Percentiles rank a stretch among this genome's conserved stretches.
phyloP scores from a whole-genome alignment of 2,329 filamentous ascomycete genomes.

The Microdochium paspali region DNA sequence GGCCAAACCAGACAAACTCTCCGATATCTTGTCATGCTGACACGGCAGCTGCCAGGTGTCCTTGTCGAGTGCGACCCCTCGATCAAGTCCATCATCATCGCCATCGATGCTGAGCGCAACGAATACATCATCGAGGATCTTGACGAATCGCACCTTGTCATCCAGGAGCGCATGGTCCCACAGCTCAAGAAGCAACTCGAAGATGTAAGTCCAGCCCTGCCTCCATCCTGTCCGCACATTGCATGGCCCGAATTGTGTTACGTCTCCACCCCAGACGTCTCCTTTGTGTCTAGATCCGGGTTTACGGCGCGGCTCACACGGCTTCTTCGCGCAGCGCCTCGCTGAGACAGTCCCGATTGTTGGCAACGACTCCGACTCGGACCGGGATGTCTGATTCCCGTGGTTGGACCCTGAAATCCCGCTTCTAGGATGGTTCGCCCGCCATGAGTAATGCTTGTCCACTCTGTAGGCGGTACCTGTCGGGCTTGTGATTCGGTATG shows the following conservation, averaged over 20 bases:
- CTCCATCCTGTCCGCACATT: not conserved
- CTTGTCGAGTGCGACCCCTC: conserved; percentile 78
- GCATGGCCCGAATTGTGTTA: not conserved
- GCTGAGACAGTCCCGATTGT: conserved; percentile 41
- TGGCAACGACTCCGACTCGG: conserved; percentile 41
- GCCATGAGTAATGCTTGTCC: too few species aligned
- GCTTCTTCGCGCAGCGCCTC: conserved; percentile 26
- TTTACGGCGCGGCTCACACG: conserved; percentile 7
- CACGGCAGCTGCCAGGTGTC: conserved; percentile 38
- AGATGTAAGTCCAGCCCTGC: conserved; percentile 36
- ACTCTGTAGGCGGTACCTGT: too few species aligned
- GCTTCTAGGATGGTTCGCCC: not conserved
- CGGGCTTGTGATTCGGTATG: too few species aligned
- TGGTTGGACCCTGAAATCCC: conserved; percentile 1
- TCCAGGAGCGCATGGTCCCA: conserved; percentile 64
- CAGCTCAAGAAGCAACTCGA: conserved; percentile 61
- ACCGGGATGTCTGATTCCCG: conserved; percentile 22
- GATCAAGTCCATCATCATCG: conserved; percentile 77
- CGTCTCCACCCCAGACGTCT: not conserved
- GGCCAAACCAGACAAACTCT: too few species aligned
- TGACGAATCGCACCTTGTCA: conserved; percentile 65
- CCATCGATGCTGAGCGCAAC: conserved; percentile 61
- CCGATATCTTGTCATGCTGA: not conserved
- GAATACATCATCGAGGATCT: conserved; percentile 73
- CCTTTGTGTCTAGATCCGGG: not conserved